Conservation (phyloP, 2,329 filamentous ascomycete species). For the Cercospora citrullina region DNA sequence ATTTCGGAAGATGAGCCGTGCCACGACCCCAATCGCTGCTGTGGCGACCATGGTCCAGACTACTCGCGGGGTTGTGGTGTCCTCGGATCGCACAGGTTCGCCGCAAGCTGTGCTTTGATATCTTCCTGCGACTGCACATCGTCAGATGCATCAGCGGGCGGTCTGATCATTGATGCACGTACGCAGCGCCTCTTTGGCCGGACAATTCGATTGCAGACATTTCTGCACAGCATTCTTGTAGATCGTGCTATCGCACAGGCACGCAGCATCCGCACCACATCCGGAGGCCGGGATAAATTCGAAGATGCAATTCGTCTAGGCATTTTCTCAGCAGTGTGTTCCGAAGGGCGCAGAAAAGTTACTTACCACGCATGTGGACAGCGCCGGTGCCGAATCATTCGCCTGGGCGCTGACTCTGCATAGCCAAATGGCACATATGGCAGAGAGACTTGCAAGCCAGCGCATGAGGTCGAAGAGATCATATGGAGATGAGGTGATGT, state of each 20-base stretch:
- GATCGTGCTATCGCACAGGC: background rate
- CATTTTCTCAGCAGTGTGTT: background rate
- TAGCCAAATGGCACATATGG: background rate
- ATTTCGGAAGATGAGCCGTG: slow-evolving; percentile 11
- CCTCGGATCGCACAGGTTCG: background rate
- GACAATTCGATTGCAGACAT: slow-evolving; percentile 15
- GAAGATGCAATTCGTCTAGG: slow-evolving; percentile 12
- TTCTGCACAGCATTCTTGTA: slow-evolving; percentile 6
- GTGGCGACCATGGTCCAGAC: slow-evolving; percentile 10
- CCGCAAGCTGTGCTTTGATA: slow-evolving; percentile 13
- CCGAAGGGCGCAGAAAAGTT: background rate
- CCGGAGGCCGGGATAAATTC: slow-evolving; percentile 10
- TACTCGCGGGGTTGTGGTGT: slow-evolving; percentile 1
- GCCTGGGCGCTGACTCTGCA: background rate
- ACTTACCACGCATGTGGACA: slow-evolving; percentile 12
- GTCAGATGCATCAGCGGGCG: background rate
- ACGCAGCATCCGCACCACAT: slow-evolving; percentile 20
- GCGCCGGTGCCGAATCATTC: background rate
- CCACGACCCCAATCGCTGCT: slow-evolving; percentile 7
- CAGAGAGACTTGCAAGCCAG: background rate
- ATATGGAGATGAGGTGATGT: background rate
- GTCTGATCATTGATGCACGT: background rate
- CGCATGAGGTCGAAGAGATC: background rate
- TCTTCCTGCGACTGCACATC: slow-evolving; percentile 1
- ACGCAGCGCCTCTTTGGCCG: slow-evolving; percentile 12